A percentile compares a stretch with the other conserved stretches of the same genome.
phyloP scores from a whole-genome alignment of 2,329 filamentous ascomycete genomes.

The Clonostachys byssicola region DNA sequence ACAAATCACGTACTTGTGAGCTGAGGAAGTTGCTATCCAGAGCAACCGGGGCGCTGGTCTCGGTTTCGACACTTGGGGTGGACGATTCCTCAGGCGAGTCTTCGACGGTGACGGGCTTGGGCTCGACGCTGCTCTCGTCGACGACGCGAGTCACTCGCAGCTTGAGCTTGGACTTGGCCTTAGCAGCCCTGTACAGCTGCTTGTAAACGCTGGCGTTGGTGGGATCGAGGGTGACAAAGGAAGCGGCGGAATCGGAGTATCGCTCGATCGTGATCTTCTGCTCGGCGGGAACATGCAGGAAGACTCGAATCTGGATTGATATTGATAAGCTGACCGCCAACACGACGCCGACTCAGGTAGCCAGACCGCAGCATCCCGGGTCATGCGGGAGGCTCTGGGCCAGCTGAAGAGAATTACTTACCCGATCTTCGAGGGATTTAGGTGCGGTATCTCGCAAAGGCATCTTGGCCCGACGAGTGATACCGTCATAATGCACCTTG shows the following conservation, averaged over 20 bases:
- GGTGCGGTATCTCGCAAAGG: constrained; percentile 80
- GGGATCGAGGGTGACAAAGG: constrained; percentile 75
- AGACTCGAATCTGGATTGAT: constrained; percentile 23
- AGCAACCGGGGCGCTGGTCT: too few relatives aligned
- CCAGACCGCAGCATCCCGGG: neutral
- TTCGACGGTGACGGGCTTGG: neutral
- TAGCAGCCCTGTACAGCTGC: constrained; percentile 92
- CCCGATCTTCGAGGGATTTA: constrained; percentile 74
- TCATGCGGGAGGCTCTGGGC: neutral
- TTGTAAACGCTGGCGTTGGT: constrained; percentile 84
- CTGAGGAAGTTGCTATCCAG: too few relatives aligned
- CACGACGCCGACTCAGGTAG: neutral
- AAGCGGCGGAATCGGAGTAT: constrained; percentile 86
- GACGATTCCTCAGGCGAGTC: neutral
- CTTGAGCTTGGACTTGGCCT: constrained; percentile 96
- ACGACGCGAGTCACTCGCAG: constrained; percentile 59
- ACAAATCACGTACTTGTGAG: too few relatives aligned
- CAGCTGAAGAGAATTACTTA: constrained; percentile 45
- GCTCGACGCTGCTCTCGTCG: neutral
- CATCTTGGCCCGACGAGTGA: constrained; percentile 81
- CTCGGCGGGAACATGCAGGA: constrained; percentile 25
- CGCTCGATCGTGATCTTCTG: constrained; percentile 68
- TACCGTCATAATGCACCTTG: constrained; percentile 77
- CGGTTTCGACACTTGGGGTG: neutral
- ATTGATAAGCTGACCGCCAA: neutral